Base-by-base conservation (phyloP, 1,284 basidiomycete species). In the Ustilago loliicola region DNA sequence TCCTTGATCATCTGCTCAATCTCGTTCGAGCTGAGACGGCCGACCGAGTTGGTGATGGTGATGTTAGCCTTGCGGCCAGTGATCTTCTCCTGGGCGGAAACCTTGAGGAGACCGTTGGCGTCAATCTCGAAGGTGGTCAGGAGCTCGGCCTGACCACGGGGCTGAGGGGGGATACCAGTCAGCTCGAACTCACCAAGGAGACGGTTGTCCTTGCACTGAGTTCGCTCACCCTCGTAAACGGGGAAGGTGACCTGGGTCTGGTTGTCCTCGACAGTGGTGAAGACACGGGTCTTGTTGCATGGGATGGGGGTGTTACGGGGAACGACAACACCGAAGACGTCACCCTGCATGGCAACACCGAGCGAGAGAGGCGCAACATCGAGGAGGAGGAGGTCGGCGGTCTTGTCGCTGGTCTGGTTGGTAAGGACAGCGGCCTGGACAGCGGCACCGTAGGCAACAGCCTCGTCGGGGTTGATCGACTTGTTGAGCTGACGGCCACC, bases 401-500 rank as follows among this genome's bases (percentile, higher is more conserved):
- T 86, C 85, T 86, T 86, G 84, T 86, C 85, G 71, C 79, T 83
- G 54, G 84, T 85, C 82, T 86, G 85, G 84, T 84, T 84, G 73
- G 85, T 85, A 32, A 86, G 78, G 23, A 86, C 85, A 62, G 84
- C 85, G 65, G 83, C 85, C 79, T 86, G 85, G 74, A 86, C 84
- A 32, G 85, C 84, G 67, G 85, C 85, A 82, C 85, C 85, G 83
- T 68, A 88, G 55, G 88, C 88, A 63, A 88, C 88, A 73, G 88
- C 87, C 85, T 88, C 88, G 74, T 88, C 88, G 72, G 88, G 88
- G 88, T 88, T 88, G 86, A 88, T 88, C 61, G 94, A 95, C 91
- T 98, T 98, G 93, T 98, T 99, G 87, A 97, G 89, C 88, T 96
- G 93, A 86, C 95, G 95, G 76, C 95, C 95, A 88, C 93, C 93